These are phyloP conservation scores for Dothidotthia symphoricarpi DNA, from an alignment of 2,329 filamentous ascomycete genomes.

Conservation along the genomic window DNA sequence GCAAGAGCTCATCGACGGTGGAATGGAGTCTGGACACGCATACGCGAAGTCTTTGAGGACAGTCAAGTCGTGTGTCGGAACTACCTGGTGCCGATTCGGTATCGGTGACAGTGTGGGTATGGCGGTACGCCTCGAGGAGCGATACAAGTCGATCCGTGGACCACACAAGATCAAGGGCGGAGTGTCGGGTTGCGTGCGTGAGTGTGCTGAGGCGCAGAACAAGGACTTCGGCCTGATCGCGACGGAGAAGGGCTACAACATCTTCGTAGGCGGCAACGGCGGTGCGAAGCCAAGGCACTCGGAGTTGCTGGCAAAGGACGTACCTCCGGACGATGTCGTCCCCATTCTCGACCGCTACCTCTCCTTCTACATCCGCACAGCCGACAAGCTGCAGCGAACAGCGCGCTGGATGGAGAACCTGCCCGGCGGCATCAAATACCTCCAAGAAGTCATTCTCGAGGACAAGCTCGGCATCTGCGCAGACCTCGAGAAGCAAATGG, in stretches of 20 bases:
- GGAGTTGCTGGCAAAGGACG: constrained; percentile 81
- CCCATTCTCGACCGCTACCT: constrained; percentile 85
- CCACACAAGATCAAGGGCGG: constrained; percentile 92
- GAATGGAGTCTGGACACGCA: constrained; percentile 87
- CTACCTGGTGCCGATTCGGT: constrained; percentile 86
- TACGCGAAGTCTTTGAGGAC: constrained; percentile 88
- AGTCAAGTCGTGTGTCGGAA: constrained; percentile 89
- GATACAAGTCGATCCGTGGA: constrained; percentile 85
- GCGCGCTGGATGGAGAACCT: constrained; percentile 83
- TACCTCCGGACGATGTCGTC: constrained; percentile 76
- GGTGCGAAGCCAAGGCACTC: constrained; percentile 81
- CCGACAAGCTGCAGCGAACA: constrained; percentile 84
- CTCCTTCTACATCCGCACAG: constrained; percentile 91
- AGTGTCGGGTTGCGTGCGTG: constrained; percentile 85
- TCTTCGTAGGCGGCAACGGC: constrained; percentile 87
- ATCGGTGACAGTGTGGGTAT: constrained; percentile 89
- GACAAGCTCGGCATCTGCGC: constrained; percentile 84
- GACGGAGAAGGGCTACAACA: constrained; percentile 89
- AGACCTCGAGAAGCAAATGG: constrained; percentile 83
- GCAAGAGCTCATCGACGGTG: constrained; percentile 74
- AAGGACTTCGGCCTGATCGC: constrained; percentile 94
- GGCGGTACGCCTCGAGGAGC: constrained; percentile 81
- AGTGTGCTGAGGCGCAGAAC: constrained; percentile 88
- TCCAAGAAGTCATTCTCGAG: constrained; percentile 77
- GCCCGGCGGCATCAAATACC: constrained; percentile 79